Percentiles rank a stretch among this genome's conserved stretches.
Conservation (phyloP, 108 stramenopile genomes). For the Mayamaea pseudoterrestris region DNA sequence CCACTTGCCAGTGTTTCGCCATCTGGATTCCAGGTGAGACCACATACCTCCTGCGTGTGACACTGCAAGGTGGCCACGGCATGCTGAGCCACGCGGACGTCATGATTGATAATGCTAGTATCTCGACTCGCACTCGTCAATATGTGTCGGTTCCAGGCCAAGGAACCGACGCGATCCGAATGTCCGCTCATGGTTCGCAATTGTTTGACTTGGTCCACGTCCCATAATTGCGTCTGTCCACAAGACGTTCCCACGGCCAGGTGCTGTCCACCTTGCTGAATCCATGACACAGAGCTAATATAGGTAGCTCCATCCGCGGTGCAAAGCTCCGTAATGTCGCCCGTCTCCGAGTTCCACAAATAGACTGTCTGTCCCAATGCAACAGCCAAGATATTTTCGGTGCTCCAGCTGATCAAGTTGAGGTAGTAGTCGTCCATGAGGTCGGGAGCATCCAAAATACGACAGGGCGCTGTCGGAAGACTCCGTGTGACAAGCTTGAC, state of each 20-base stretch:
- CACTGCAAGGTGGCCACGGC: constrained; percentile 57
- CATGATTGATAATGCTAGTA: constrained; percentile 90
- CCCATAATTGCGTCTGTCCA: constrained; percentile 86
- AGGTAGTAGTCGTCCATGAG: constrained; percentile 96
- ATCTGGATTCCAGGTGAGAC: constrained; percentile 92
- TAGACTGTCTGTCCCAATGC: constrained; percentile 96
- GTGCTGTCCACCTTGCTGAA: constrained; percentile 76
- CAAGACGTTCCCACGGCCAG: constrained; percentile 85
- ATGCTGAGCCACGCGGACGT: constrained; percentile 91
- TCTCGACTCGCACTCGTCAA: constrained; percentile 87
- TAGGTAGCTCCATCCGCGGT: constrained; percentile 68
- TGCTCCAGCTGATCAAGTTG: constrained; percentile 90
- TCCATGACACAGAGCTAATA: constrained; percentile 94
- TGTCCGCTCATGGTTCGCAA: constrained; percentile 96
- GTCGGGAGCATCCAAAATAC: constrained; percentile 95
- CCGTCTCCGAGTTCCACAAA: constrained; percentile 96
- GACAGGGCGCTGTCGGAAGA: constrained; percentile 91
- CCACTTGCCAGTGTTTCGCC: constrained; percentile 90
- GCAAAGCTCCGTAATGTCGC: constrained; percentile 89
- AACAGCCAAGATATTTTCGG: constrained; percentile 90
- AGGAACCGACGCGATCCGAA: constrained; percentile 84
- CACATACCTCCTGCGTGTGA: constrained; percentile 95
- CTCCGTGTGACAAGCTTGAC: constrained; percentile 71
- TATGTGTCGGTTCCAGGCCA: constrained; percentile 95
- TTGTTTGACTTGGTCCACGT: constrained; percentile 69